Conservation (phyloP, 164 flowering plant genomes). For the Tetrastigma voinierianum region DNA sequence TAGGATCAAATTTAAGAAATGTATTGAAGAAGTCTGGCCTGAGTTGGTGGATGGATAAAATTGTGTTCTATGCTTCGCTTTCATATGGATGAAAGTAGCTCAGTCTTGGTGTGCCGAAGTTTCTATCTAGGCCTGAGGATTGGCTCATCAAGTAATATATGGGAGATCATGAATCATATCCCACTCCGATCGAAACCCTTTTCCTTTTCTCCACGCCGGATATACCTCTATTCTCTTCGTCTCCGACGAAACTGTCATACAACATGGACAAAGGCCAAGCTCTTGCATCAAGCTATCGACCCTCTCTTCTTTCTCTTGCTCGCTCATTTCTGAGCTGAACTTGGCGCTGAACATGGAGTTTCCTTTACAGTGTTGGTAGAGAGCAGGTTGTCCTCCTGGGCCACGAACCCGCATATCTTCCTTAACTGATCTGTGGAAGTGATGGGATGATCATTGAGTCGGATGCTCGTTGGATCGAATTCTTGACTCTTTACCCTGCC, state of each 20-base stretch:
- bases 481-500: constrained; percentile 52
- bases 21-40: constrained; percentile 67
- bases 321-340: constrained; percentile 55
- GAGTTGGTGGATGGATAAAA: constrained; percentile 95
- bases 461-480: constrained; percentile 48
- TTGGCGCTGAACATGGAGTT: constrained; percentile 76
- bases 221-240: constrained; percentile 77
- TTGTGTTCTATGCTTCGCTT: constrained; percentile 48
- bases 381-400: constrained; percentile 87
- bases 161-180: constrained; percentile 88
- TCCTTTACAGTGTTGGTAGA: constrained; percentile 84
- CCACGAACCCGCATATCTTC: constrained; percentile 76
- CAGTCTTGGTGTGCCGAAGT: constrained; percentile 77
- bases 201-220: constrained; percentile 95
- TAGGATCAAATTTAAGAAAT: constrained; percentile 67
- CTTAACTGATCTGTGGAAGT: constrained; percentile 50
- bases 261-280: constrained; percentile 67
- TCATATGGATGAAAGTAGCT: constrained; percentile 68
- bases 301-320: constrained; percentile 45
- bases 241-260: constrained; percentile 74
- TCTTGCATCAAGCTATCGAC: constrained; percentile 72
- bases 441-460: constrained; percentile 41
- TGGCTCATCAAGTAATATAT: constrained; percentile 84
- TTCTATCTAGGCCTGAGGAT: constrained; percentile 96
- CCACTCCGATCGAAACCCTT: constrained; percentile 84